Base-by-base conservation (phyloP, 2,329 filamentous ascomycete species). In the Ustilaginoidea virens region DNA sequence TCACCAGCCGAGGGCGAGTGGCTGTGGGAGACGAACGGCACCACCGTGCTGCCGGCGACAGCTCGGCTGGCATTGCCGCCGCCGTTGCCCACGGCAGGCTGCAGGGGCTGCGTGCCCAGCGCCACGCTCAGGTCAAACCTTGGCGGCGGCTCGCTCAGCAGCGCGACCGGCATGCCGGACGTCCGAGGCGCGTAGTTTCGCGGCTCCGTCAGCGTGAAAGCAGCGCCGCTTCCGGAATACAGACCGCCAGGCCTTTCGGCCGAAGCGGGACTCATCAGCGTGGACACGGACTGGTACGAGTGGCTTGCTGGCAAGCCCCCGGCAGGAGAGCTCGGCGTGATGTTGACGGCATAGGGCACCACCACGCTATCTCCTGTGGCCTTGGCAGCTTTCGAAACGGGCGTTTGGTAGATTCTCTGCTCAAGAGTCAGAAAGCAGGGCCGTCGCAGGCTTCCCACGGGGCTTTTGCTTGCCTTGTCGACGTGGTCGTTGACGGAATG, bases 161-260 rank as follows among this genome's bases (percentile, higher is more conserved):
- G 13, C 9, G 38, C 23, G 7, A 30, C 32, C 5, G 43, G 35
- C n/a, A 40, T 39, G 0, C 41, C 45, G 17, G 44, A 35, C 5
- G 47, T 46, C 5, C 51, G 47, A 4, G 56, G 55, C 1, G 54
- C 52, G 34, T 57, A 58, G 40, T 53, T 57, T 31, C 53, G 52
- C 2, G 58, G 57, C 40, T 60, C 58, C 0, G 54, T 56, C 27
- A 51, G 42, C 20, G 37, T 39, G 4, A 42, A 35, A 7, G 32
- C 33, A 8, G 22, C 24, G 9, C 19, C 22, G 17, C 32, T 20
- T 2, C 32, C 33, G 3, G 39, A 36, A 22, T 36, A 38, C 20
- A 33, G 32, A 17, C 17, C 24, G 17, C 17, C 35, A 19, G 11
- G 31, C 25, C 17, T 32, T 6, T 14, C 21, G 7, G 11, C 22